Evolutionary conservation across 2,329 filamentous ascomycete genomes (phyloP).

Genomic region (Epichloe elymi): DNA sequence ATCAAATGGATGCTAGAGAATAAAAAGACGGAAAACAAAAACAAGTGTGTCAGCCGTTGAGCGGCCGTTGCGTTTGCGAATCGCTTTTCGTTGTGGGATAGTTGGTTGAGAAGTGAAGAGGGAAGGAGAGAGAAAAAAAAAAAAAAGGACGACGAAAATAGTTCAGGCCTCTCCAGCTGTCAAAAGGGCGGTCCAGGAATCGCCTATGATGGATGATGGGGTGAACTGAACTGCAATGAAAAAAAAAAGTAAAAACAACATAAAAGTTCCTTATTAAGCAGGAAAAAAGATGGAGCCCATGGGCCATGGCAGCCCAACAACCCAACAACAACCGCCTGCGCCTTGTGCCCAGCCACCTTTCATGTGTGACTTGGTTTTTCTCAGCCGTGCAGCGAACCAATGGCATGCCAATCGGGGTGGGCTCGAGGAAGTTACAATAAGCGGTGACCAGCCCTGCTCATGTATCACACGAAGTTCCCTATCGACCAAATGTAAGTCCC

Average conservation of each 20-base stretch:
- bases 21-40: neutral
- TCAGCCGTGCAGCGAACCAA: neutral
- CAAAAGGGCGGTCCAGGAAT: neutral
- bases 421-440: neutral
- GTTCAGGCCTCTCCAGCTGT: neutral
- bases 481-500: too few relatives aligned
- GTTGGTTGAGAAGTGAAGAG: neutral
- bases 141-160: neutral
- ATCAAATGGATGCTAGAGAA: neutral
- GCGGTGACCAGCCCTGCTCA: conserved; percentile 10
- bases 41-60: neutral
- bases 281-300: neutral
- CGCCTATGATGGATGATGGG: neutral
- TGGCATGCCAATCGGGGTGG: neutral
- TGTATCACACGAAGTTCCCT: too few relatives aligned
- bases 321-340: conserved; percentile 1
- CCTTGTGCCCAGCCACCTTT: neutral
- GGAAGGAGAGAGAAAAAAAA: neutral
- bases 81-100: neutral
- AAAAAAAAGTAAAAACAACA: neutral
- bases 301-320: conserved; percentile 4
- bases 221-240: neutral
- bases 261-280: conserved; percentile 2
- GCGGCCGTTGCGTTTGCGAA: neutral
- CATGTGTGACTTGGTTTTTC: too few relatives aligned